These are phyloP conservation scores for Fusarium nelsonii DNA, from an alignment of 2,329 filamentous ascomycete genomes.

Conservation along the genomic window DNA sequence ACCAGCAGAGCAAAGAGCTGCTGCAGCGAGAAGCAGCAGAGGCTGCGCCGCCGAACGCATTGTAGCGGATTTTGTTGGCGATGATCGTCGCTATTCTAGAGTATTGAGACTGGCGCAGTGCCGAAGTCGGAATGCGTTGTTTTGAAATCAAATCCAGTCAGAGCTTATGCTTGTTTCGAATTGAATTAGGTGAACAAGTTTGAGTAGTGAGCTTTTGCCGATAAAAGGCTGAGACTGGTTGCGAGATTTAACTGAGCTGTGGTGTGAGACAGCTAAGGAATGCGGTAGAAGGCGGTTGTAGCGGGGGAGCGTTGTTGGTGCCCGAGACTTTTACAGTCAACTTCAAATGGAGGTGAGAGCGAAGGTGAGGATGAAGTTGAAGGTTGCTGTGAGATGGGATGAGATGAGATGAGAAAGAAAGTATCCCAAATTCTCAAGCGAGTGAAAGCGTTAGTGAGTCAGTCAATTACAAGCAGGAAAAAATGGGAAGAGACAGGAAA, in stretches of 20 bases:
- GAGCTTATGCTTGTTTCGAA: conserved; percentile 17
- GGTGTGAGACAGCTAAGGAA: conserved; percentile 36
- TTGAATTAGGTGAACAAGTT: conserved; percentile 13
- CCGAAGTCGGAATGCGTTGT: conserved; percentile 16
- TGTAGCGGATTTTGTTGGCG: conserved; percentile 13
- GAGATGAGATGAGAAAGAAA: conserved; percentile 12
- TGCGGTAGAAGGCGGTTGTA: conserved; percentile 32
- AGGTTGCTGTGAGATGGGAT: conserved; percentile 26
- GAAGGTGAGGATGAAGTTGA: conserved; percentile 10
- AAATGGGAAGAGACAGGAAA: conserved; percentile 28
- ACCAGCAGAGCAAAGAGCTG: conserved; percentile 54
- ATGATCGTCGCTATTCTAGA: conserved; percentile 9
- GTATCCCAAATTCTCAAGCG: conserved; percentile 1
- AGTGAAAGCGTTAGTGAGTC: conserved; percentile 12
- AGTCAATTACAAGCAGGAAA: conserved; percentile 19
- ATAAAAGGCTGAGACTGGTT: conserved; percentile 10
- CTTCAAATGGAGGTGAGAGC: conserved; percentile 8
- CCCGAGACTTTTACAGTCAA: conserved; percentile 26
- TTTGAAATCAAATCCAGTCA: conserved; percentile 31
- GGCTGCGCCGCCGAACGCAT: conserved; percentile 47
- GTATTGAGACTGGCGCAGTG: conserved; percentile 16
- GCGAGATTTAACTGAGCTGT: conserved; percentile 28
- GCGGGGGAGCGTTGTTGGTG: conserved; percentile 34
- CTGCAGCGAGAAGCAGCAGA: conserved; percentile 57
- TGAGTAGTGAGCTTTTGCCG: conserved; percentile 6